These are phyloP conservation scores for Cryptococcus sp. DNA, from an alignment of 1,284 basidiomycete species.

Conservation along the genomic window DNA sequence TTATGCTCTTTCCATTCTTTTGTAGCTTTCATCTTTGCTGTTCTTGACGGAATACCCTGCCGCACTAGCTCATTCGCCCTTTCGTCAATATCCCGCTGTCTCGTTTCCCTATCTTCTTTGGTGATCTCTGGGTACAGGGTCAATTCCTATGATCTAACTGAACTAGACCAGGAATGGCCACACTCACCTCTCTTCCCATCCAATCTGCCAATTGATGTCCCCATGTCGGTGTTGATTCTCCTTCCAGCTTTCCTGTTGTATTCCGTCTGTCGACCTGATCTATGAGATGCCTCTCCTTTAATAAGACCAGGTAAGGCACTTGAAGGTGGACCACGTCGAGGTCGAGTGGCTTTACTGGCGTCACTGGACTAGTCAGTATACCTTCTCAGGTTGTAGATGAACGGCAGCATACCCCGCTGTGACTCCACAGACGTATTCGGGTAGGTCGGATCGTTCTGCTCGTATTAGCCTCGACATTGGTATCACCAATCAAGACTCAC, in stretches of 20 bases:
- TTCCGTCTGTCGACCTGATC: conserved; percentile 41
- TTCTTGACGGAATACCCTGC: conserved; percentile 20
- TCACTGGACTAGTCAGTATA: conserved; percentile 16
- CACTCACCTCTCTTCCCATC: conserved; percentile 33
- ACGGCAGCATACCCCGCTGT: conserved; percentile 26
- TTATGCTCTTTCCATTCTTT: conserved; percentile 30
- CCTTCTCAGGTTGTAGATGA: not conserved
- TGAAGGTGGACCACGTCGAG: conserved; percentile 18
- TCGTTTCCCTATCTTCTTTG: conserved; percentile 28
- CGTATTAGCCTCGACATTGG: not conserved
- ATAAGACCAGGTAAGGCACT: conserved; percentile 28
- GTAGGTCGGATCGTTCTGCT: conserved; percentile 35
- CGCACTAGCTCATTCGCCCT: conserved; percentile 9
- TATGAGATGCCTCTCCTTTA: conserved; percentile 37
- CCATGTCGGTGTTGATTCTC: conserved; percentile 39
- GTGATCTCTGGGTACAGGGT: conserved; percentile 25
- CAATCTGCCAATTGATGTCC: conserved; percentile 25
- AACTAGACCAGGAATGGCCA: not conserved
- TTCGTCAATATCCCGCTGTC: conserved; percentile 26
- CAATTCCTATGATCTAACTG: not conserved
- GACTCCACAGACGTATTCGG: conserved; percentile 43
- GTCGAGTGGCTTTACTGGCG: conserved; percentile 28
- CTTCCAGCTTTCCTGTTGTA: conserved; percentile 31
- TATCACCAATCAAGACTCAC: conserved; percentile 14
- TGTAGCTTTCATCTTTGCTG: conserved; percentile 25